Percentiles rank a stretch among this genome's conserved stretches.
Evolutionary conservation across 2,329 filamentous ascomycete genomes (phyloP).

Genomic region (Paraphaeosphaeria minitans): DNA sequence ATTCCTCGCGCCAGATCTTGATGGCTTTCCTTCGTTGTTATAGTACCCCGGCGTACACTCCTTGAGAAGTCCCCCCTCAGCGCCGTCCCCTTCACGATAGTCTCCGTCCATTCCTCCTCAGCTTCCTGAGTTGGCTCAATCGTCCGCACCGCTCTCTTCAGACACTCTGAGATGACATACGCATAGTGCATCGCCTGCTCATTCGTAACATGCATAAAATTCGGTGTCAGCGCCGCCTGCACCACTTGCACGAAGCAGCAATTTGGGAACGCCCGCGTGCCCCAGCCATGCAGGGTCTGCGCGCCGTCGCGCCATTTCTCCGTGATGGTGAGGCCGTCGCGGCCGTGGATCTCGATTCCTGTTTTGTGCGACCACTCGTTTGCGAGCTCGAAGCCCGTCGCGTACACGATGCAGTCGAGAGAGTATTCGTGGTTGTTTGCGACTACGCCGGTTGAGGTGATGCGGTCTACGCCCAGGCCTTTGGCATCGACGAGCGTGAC

Average conservation of each 20-base stretch:
- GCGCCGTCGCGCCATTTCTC: slow-evolving; percentile 55
- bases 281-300: slow-evolving; percentile 58
- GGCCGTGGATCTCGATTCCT: slow-evolving; percentile 50
- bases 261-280: slow-evolving; percentile 24
- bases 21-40: slow-evolving; percentile 24
- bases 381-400: slow-evolving; percentile 54
- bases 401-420: slow-evolving; percentile 54
- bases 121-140: slow-evolving; percentile 17
- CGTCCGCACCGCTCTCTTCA: slow-evolving; percentile 9
- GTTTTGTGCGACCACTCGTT: slow-evolving; percentile 22
- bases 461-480: slow-evolving; percentile 55
- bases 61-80: slow-evolving; percentile 20
- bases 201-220: slow-evolving; percentile 19
- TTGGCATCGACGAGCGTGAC: slow-evolving; percentile 67
- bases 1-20: slow-evolving; percentile 25
- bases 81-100: slow-evolving; percentile 15
- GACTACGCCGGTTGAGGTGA: slow-evolving; percentile 51
- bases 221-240: slow-evolving; percentile 19
- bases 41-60: slow-evolving; percentile 27
- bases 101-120: slow-evolving; percentile 21
- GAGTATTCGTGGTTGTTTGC: slow-evolving; percentile 55
- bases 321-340: slow-evolving; percentile 46
- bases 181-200: slow-evolving; percentile 19
- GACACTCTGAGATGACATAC: slow-evolving; percentile 15
- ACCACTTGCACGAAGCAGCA: slow-evolving; percentile 23